phyloP scores from a whole-genome alignment of 1,284 basidiomycete species.

The Abortiporus biennis region DNA sequence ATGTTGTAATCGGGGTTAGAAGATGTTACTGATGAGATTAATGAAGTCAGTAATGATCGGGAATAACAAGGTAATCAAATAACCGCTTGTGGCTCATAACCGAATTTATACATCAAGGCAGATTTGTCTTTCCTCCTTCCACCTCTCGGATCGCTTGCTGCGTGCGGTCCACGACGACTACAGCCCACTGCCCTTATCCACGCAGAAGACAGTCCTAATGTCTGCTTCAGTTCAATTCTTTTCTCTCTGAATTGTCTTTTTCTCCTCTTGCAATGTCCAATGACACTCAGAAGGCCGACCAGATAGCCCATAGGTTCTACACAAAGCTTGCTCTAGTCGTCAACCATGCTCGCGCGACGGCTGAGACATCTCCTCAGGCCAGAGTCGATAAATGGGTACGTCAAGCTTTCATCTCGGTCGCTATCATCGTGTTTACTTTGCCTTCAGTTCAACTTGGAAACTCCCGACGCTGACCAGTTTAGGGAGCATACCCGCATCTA shows the following conservation, averaged over 20 bases:
- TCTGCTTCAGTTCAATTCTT: constrained; percentile 17
- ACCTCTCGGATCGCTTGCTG: constrained; percentile 9
- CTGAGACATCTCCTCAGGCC: constrained; percentile 32
- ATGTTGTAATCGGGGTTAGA: too few relatives aligned
- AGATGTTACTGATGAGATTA: too few relatives aligned
- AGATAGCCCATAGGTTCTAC: constrained; percentile 76
- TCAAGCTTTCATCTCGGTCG: constrained; percentile 9
- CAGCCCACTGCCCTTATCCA: constrained; percentile 15
- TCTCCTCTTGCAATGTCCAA: constrained; percentile 34
- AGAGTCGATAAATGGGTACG: constrained; percentile 77
- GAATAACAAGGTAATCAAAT: too few relatives aligned
- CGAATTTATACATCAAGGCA: too few relatives aligned
- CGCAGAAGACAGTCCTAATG: constrained; percentile 24
- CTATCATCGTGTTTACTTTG: background rate
- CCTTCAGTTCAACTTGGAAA: constrained; percentile 74
- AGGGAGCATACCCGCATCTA: constrained; percentile 57
- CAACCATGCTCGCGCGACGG: constrained; percentile 59
- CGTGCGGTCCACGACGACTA: constrained; percentile 23
- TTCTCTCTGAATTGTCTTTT: constrained; percentile 16
- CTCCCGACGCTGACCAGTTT: constrained; percentile 54
- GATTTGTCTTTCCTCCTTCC: too few relatives aligned
- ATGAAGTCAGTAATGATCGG: too few relatives aligned
- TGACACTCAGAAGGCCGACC: constrained; percentile 70
- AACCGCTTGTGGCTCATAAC: too few relatives aligned
- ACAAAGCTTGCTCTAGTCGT: constrained; percentile 71